Evolutionary conservation across 306 rosid genomes (phyloP).

Genomic region (Castanopsis chinensis): DNA sequence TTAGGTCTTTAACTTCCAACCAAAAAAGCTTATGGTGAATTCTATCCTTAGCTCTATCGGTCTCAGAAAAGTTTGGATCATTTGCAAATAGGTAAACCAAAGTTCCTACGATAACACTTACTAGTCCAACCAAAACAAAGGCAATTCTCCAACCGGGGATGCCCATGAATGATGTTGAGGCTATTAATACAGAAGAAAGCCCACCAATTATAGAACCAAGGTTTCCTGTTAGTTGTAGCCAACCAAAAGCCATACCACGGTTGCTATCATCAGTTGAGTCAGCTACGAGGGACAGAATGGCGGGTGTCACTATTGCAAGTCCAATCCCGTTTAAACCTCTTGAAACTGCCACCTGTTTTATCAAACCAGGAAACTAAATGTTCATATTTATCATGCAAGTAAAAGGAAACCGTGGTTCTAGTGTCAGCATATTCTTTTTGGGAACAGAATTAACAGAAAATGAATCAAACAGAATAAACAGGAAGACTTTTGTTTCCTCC

Average conservation of each 20-base stretch:
- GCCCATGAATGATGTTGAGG: constrained; percentile 66
- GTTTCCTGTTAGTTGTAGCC: constrained; percentile 65
- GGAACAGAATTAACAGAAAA: neutral
- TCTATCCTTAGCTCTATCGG: constrained; percentile 15
- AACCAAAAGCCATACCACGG: constrained; percentile 80
- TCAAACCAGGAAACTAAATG: constrained; percentile 3
- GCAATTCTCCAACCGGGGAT: constrained; percentile 88
- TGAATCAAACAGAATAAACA: neutral
- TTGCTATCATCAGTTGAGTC: constrained; percentile 76
- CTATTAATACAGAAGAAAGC: constrained; percentile 61
- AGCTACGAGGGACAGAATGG: constrained; percentile 77
- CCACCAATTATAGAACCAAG: constrained; percentile 76
- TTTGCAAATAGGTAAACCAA: constrained; percentile 57
- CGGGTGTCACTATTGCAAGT: constrained; percentile 78
- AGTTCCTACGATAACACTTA: constrained; percentile 69
- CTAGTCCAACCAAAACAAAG: constrained; percentile 66
- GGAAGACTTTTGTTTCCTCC: neutral
- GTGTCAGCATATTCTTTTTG: neutral
- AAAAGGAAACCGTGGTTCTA: neutral
- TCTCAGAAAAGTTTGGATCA: constrained; percentile 59
- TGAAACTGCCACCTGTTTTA: constrained; percentile 71
- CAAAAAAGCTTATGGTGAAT: constrained; percentile 29
- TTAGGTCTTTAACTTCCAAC: constrained; percentile 45
- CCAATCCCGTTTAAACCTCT: constrained; percentile 94
- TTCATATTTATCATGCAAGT: constrained; percentile 1